These are phyloP conservation scores for Tetrahymena malaccensis DNA, from an alignment of 73 alveolate genomes.

Conservation along the genomic window DNA sequence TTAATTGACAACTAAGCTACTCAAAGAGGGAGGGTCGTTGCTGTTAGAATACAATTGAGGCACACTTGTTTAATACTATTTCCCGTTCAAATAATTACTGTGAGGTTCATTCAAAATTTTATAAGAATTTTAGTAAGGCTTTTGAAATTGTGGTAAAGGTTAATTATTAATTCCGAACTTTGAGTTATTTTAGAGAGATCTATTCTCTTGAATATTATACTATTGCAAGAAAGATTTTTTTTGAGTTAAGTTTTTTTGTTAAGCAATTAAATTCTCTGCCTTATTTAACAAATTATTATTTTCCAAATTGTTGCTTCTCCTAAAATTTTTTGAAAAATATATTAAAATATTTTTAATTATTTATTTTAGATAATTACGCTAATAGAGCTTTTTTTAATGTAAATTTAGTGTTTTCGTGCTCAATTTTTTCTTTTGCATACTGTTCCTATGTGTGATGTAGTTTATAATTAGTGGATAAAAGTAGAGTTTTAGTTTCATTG, in stretches of 20 bases:
- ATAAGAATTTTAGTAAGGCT: neutral
- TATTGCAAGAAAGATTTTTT: neutral
- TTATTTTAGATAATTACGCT: neutral
- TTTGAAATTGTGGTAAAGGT: neutral
- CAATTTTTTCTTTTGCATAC: neutral
- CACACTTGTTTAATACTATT: neutral
- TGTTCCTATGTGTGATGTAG: neutral
- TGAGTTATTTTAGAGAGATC: neutral
- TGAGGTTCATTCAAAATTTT: neutral
- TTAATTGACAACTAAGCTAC: neutral
- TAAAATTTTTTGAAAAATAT: neutral
- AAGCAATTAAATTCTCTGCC: neutral
- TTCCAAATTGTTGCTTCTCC: neutral
- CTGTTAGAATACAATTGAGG: neutral
- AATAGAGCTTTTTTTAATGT: neutral
- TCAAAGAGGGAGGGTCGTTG: neutral
- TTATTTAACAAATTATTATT: neutral
- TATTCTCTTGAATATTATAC: neutral
- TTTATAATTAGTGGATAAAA: neutral
- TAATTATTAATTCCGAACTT: neutral
- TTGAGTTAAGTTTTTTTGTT: neutral
- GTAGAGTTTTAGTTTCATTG: neutral
- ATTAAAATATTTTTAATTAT: neutral
- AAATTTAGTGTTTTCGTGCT: neutral
- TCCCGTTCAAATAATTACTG: neutral